phyloP scores from a whole-genome alignment of 352 stramenopile species.

The Labyrinthula sp. region DNA sequence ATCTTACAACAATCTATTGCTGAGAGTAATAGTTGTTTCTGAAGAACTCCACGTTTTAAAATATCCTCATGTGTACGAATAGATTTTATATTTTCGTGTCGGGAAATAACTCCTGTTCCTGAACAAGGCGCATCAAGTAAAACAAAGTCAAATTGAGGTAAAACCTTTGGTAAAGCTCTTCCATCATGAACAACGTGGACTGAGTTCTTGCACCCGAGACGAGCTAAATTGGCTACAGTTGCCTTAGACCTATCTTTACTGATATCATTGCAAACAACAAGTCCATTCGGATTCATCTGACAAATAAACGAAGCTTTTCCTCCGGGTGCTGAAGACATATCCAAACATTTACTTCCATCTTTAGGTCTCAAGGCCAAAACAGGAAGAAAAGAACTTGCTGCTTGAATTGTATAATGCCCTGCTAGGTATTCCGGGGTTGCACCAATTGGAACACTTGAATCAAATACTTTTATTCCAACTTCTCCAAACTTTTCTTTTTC shows the following conservation, averaged over 20 bases:
- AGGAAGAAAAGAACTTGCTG: constrained; percentile 88
- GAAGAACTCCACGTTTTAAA: constrained; percentile 71
- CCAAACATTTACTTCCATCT: constrained; percentile 82
- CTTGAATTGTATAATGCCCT: constrained; percentile 97
- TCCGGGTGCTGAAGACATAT: constrained; percentile 91
- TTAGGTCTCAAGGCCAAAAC: constrained; percentile 89
- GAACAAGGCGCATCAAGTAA: constrained; percentile 95
- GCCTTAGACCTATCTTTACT: constrained; percentile 86
- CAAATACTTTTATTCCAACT: constrained; percentile 93
- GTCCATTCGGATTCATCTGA: constrained; percentile 97
- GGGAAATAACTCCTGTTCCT: constrained; percentile 86
- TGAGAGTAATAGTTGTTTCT: constrained; percentile 95
- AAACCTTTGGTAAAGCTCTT: constrained; percentile 66
- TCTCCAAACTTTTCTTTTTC: no score
- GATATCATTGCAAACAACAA: constrained; percentile 94
- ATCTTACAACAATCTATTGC: constrained; percentile 91
- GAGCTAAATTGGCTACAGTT: constrained; percentile 93
- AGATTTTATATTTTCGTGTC: constrained; percentile 93
- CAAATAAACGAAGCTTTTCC: constrained; percentile 98
- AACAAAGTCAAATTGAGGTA: constrained; percentile 89
- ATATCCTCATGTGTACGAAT: constrained; percentile 80
- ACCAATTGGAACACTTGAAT: constrained; percentile 89
- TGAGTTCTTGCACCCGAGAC: constrained; percentile 90
- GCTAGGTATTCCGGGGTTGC: constrained; percentile 98
- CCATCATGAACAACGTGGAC: constrained; percentile 84